Base-by-base conservation (phyloP, 1,139 yeast species). In the Starmera stellimalicola region DNA sequence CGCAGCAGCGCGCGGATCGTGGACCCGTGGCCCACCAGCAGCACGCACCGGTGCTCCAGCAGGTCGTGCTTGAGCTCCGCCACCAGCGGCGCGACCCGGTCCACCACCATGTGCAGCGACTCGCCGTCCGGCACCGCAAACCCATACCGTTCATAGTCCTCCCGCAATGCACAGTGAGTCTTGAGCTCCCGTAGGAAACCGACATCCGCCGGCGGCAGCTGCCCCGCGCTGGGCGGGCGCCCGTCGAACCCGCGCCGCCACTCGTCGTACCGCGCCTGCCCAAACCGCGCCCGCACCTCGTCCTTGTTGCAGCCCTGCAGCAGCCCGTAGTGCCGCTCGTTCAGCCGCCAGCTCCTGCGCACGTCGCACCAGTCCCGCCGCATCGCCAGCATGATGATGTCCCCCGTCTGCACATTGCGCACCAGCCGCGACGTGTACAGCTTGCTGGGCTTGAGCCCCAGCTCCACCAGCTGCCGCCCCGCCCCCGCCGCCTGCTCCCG, bases 281-380 rank as follows among this genome's bases (percentile, higher is more conserved):
- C 84, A 37, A 71, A 68, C 45, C 70, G 60, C 26, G 59, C 44
- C 39, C 70, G 56, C 3, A 78, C 68, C 15, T 67, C 67, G 32
- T 68, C 66, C 48, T 79, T 77, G 36, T 74, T 64, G 30, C 67
- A 60, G n/a, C 91, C 91, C 55, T 81, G 93, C 52, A 79, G 69
- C 22, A 69, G 62, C 1, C 94, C 94, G 52, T 82, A 81, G 54
- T 81, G 93, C 39, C 93, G 67, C 51, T 81, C 91, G 52, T 81
- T 81, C 41, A 81, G 56, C 47, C 84, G 66, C 91, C 93, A 82
- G 6, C 72, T 62, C 51, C 95, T 82, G 66, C 79, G 78, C 56
- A 82, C 91, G 55, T 94, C 95, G 44, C 88, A 73, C 73, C 77
- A 85, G 55, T 82, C 70, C 59, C 88, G 82, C 64, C 82, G 95